Base-by-base conservation (phyloP, 169 alveolate genomes). In the Blepharisma undulans region DNA sequence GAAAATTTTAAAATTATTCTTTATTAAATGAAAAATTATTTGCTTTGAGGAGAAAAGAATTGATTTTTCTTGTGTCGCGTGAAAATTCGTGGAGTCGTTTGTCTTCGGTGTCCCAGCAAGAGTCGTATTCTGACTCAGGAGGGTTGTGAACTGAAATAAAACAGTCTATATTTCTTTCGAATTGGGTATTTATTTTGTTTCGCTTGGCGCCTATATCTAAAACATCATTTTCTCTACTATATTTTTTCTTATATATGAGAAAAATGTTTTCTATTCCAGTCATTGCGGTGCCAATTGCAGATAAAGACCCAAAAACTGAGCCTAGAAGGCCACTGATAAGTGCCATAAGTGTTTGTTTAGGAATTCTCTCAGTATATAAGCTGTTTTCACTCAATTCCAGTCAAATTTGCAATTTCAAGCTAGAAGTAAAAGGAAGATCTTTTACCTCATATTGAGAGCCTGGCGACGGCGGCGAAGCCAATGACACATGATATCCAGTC, bases 401-500 rank as follows among this genome's bases (percentile, higher is more conserved):
- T 5, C 33, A 22, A 4, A 74, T 29, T 29, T 74, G 2, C 27
- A 74, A 25, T 18, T 74, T 74, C 16, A 74, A 74, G 80, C 33
- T 74, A 8, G 80, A 74, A 6, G 80, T 74, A 74, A 74, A 74
- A 74, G 33, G 48, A 8, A 74, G 7, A 74, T 74, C 80, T 74
- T 22, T 25, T 74, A 74, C 33, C 12, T 74, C 36, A 5, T 25
- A 74, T 25, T 74, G 80, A 29, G 80, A 74, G 30, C 80, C 80
- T 48, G 66, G 66, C 0, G 66, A 48, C 14, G 66, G 66, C 14
- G 66, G 66, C 7, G 66, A 48, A 48, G 66, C 10, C 12, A 48
- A 48, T 5, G 66, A 48, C 12, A 82, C 76, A 60, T 82, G 89
- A 30, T 82, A 82, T 8, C 89, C 89, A 25, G 89, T 82, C 16